These are phyloP conservation scores for Sequoia sempervirens DNA, from an alignment of 75 land plant genomes.

Conservation along the genomic window DNA sequence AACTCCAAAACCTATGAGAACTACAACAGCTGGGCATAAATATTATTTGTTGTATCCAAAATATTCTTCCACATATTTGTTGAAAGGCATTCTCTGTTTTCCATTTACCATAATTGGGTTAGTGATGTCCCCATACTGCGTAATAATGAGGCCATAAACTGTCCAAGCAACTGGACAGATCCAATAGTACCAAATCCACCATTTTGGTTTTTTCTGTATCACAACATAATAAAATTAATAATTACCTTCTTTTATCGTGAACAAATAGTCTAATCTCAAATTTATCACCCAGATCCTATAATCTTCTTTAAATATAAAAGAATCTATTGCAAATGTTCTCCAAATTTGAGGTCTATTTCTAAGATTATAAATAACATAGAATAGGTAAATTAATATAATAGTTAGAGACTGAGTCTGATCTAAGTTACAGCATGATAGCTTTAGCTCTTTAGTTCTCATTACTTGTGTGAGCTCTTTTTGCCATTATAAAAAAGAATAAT, in stretches of 20 bases:
- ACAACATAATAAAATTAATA: background rate
- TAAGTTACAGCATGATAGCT: no score
- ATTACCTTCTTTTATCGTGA: background rate
- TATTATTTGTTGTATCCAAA: constrained; percentile 28
- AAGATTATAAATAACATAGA: no score
- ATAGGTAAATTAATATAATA: no score
- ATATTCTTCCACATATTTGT: constrained; percentile 16
- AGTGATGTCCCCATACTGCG: constrained; percentile 31
- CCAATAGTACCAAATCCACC: no score
- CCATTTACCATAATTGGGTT: background rate
- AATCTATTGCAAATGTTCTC: background rate
- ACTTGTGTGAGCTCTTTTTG: no score
- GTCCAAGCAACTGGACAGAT: constrained; percentile 8
- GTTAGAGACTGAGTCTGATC: no score
- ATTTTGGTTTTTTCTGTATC: constrained; percentile 15
- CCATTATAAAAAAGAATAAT: no score
- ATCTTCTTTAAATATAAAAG: background rate
- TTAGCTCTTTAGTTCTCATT: no score
- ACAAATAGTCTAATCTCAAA: background rate
- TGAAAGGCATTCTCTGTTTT: constrained; percentile 11
- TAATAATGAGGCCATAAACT: constrained; percentile 26
- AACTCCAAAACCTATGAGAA: constrained; percentile 22
- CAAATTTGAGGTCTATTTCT: background rate
- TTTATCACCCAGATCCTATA: background rate
- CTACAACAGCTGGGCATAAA: constrained; percentile 18